A percentile compares a stretch with the other conserved stretches of the same genome.
Conservation (phyloP, 2,329 filamentous ascomycete genomes). For the Diaporthe nobilis region DNA sequence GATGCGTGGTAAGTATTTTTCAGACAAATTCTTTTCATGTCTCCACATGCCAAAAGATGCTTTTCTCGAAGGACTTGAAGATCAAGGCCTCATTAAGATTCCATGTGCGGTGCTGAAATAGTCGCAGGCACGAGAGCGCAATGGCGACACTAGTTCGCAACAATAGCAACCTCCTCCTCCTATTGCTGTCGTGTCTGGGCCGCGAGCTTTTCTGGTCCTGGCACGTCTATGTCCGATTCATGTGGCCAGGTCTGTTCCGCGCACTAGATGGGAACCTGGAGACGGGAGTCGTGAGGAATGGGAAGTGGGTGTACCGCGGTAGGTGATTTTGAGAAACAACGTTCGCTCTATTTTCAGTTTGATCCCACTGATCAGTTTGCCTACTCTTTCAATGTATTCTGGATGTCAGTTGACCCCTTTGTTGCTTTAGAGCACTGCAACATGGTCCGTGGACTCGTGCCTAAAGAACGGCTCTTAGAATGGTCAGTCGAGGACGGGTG, state of each 20-base stretch:
- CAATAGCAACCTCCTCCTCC: not conserved
- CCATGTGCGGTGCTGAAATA: not conserved
- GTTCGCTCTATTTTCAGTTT: accelerated
- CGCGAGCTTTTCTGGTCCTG: slow-evolving; percentile 52
- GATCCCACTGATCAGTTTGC: accelerated
- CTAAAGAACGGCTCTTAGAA: slow-evolving; percentile 44
- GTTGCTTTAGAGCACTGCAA: slow-evolving; percentile 43
- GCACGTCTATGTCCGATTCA: slow-evolving; percentile 42
- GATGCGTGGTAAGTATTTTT: slow-evolving; percentile 49
- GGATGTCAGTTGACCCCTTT: not conserved
- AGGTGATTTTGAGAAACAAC: not conserved
- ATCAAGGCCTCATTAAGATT: too few species aligned
- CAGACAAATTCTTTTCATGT: not conserved
- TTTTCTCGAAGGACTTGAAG: too few species aligned
- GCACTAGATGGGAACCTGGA: slow-evolving; percentile 6
- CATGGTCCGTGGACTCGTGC: slow-evolving; percentile 46
- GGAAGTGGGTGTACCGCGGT: slow-evolving; percentile 31
- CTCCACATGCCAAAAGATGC: too few species aligned
- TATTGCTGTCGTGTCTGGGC: not conserved
- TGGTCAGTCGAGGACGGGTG: slow-evolving; percentile 50
- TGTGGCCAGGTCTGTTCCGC: slow-evolving; percentile 29
- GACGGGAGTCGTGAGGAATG: slow-evolving; percentile 9
- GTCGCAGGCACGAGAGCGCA: not conserved
- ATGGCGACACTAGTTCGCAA: not conserved
- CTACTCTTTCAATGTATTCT: not conserved